Evolutionary conservation across 768 basidiomycete species (phyloP), one percentile per base, ranked within the genome.

Genomic region (Rhodotorula taiwanensis): DNA sequence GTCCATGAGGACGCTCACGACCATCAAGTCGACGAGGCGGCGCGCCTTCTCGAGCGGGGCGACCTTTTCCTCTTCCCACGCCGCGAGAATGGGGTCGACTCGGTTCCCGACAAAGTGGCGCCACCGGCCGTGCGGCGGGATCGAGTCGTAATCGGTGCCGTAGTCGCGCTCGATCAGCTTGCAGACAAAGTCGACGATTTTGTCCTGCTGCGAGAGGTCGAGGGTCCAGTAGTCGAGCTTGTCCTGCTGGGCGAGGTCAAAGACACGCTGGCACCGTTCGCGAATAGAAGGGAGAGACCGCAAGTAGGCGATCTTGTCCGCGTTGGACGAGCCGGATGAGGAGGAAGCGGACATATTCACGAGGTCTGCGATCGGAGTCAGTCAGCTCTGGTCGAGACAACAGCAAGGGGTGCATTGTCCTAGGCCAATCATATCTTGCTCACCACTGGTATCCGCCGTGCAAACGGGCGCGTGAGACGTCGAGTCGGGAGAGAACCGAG

Each of bases 1-100:
- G 71, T 98, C 94, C 41, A 99, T 83, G 20, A 98, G 80, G 13
- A 98, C 94, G 16, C 90, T 91, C 34, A 89, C 87, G 28, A 86
- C 78, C 78, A 92, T 93, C 44, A 95, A 82, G 76, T 98, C 94
- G 74, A 98, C 80, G 39, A 90, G 79, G 2, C 90, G 82, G 61
- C 84, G 83, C 55, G 84, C 81, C 47, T 82, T 80, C 71, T 92
- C 76, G 41, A 75, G 48, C 23, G 55, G 52, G 21, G 54, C 64
- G 27, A 69, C 64, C 25, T 33, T 39, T 0, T 58, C 66, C 10
- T 44, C 7, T 20, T 52, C 47, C 71, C 71, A 74, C 50, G 51
- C 33, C 23, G 52, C 62, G 34, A 75, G 66, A 4, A 74, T 55
- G 5, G 69, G 67, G 47, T 71, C 58, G 43, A 72, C 67, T 33